Evolutionary conservation across 805 yeast species (phyloP), one percentile per base, ranked within the genome.

Genomic region (Kodamaea hsintzibuensis): DNA sequence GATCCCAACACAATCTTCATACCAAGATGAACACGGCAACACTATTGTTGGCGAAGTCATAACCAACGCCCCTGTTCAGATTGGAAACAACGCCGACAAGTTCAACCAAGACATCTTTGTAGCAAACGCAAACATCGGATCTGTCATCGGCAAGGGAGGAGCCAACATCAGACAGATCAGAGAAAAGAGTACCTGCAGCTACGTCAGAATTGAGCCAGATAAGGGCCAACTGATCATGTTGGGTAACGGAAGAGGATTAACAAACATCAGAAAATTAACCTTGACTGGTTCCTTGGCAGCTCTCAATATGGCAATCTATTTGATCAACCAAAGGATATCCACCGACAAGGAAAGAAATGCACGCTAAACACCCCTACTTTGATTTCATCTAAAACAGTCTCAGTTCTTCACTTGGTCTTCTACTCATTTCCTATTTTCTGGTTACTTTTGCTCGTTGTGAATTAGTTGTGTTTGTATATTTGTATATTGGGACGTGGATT

Each of bases 71-170:
- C 78, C 78, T 10, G 71, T 69, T 18, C 76, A 64, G 51, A 62
- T 65, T 5, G 63, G 62, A n/a, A 57, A 65, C 14, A 63, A 52
- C 38, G 73, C 81, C 42, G 88, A 81, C 61, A 81, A 81, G 61
- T 77, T 81, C 51, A 80, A 83, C 52, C 89, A 88, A 68, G 92
- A 87, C 55, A 77, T 90, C 2, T 85, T 73, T 59, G 90, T 91
- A 44, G 91, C 96, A 19, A 85, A 86, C 64, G 82, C 82, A 38
- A 86, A 80, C 68, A 91, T 91, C 40, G 97, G 97, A 1, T 82
- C 89, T 40, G 85, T 91, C 25, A 91, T 91, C 55, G 97, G 97
- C 1, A 89, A 85, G 69, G 90, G 91, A 33, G 97, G 97, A 16
- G 83, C 87, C 62, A 88, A 86, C 60, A 86, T 91, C 55, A 87